phyloP scores from a whole-genome alignment of 768 basidiomycete genomes.

The Suillus subalutaceus region DNA sequence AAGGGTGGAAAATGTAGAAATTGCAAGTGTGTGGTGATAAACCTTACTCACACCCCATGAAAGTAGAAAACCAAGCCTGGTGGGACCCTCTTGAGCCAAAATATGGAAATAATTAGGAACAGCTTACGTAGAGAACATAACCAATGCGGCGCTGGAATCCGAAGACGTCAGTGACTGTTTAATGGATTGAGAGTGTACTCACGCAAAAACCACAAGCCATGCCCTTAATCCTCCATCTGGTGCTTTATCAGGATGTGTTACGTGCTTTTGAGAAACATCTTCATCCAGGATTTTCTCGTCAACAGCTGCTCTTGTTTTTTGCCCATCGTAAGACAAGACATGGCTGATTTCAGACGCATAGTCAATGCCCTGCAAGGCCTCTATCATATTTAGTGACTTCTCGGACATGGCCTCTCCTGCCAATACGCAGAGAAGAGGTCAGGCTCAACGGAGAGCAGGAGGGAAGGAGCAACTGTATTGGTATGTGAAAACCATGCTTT shows the following conservation, averaged over 20 bases:
- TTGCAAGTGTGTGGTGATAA: not conserved
- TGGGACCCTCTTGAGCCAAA: not conserved
- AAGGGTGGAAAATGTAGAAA: not conserved
- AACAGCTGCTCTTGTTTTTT: not conserved
- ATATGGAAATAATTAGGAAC: not conserved
- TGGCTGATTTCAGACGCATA: not conserved
- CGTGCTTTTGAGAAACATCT: conserved; percentile 14
- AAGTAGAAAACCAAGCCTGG: conserved; percentile 69
- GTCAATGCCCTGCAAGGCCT: not conserved
- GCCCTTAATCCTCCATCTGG: conserved; percentile 35
- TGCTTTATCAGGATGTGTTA: conserved; percentile 24
- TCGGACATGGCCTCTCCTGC: not conserved
- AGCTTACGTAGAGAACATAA: conserved; percentile 2
- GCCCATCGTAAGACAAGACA: not conserved
- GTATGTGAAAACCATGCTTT: not conserved
- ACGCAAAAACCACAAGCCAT: conserved; percentile 33
- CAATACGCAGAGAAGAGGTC: not conserved
- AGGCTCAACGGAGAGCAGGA: not conserved
- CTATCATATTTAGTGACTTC: not conserved
- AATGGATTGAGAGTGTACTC: conserved; percentile 13
- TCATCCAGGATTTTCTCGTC: not conserved
- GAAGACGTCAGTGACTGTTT: conserved; percentile 28
- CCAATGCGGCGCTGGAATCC: conserved; percentile 39
- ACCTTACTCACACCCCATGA: conserved; percentile 68
- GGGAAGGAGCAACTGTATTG: not conserved